A percentile compares a stretch with the other conserved stretches of the same genome.
phyloP scores from a whole-genome alignment of 345 rosid species.

The Fremontodendron californicum region DNA sequence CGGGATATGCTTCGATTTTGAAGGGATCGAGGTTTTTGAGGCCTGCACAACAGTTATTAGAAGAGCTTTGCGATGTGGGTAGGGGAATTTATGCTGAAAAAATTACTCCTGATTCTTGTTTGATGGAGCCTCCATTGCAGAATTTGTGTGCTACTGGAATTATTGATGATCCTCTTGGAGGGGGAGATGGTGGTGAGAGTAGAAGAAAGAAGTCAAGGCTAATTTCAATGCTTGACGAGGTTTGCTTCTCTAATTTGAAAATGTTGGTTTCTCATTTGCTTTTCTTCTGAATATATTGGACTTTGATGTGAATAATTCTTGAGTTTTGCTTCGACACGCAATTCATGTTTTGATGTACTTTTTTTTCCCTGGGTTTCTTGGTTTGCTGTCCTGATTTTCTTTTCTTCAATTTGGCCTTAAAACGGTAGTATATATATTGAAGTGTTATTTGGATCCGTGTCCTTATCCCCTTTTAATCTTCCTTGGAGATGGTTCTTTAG shows the following conservation, averaged over 20 bases:
- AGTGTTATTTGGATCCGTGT: not conserved
- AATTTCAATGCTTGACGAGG: slow-evolving; percentile 87
- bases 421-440: not conserved
- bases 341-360: slow-evolving; percentile 3
- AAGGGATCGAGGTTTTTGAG: slow-evolving; percentile 80
- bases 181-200: slow-evolving; percentile 42
- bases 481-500: slow-evolving; percentile 16
- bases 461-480: slow-evolving; percentile 17
- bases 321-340: not conserved
- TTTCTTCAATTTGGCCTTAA: not conserved
- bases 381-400: not conserved
- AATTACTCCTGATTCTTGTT: slow-evolving; percentile 38
- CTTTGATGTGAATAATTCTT: not conserved
- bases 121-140: slow-evolving; percentile 49
- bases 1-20: slow-evolving; percentile 74
- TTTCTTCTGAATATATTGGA: not conserved
- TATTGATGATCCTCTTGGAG: slow-evolving; percentile 26
- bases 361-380: not conserved
- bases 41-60: slow-evolving; percentile 84
- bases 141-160: slow-evolving; percentile 33
- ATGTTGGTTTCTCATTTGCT: not conserved
- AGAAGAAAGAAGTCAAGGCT: slow-evolving; percentile 68
- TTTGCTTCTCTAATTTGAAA: slow-evolving; percentile 20
- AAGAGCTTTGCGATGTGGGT: slow-evolving; percentile 72
- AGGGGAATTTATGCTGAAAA: slow-evolving; percentile 48